These are phyloP conservation scores for Candida multigemmis DNA, from an alignment of 805 yeast species.

Conservation along the genomic window DNA sequence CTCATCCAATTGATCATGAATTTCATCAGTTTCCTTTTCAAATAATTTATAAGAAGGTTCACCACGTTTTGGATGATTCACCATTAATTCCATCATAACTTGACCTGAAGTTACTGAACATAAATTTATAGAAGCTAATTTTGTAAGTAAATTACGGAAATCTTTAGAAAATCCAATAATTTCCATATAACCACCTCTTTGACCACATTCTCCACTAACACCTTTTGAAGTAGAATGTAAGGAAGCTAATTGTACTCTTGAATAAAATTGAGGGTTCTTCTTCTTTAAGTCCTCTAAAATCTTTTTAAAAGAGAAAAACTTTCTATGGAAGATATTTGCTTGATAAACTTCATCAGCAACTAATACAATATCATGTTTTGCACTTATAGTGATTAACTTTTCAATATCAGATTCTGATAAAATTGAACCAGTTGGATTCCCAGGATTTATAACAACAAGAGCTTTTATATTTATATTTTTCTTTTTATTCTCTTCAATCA, in stretches of 20 bases:
- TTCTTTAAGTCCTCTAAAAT: conserved; percentile 59
- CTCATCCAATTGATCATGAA: conserved; percentile 50
- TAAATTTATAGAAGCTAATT: conserved; percentile 81
- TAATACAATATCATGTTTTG: conserved; percentile 73
- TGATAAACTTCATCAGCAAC: conserved; percentile 98
- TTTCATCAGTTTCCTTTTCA: conserved; percentile 48
- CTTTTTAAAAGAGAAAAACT: conserved; percentile 78
- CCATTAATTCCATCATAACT: conserved; percentile 86
- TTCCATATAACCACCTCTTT: conserved; percentile 99
- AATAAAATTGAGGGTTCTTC: conserved; percentile 44
- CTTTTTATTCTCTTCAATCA: conserved; percentile 38
- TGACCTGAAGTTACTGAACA: conserved; percentile 97
- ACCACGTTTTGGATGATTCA: conserved; percentile 78
- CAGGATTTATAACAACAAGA: conserved; percentile 92
- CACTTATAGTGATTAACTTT: conserved; percentile 70
- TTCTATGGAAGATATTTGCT: conserved; percentile 76
- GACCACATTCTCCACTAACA: conserved; percentile 97
- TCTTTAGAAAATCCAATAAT: conserved; percentile 69
- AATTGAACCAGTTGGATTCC: conserved; percentile 95
- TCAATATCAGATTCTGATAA: conserved; percentile 57
- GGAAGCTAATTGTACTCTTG: conserved; percentile 80
- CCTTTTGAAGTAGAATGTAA: conserved; percentile 98
- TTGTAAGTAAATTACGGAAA: conserved; percentile 62
- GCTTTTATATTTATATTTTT: conserved; percentile 62
- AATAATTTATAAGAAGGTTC: conserved; percentile 67